Base-by-base conservation (phyloP, 2,329 filamentous ascomycete species). In the Colletotrichum sp. region DNA sequence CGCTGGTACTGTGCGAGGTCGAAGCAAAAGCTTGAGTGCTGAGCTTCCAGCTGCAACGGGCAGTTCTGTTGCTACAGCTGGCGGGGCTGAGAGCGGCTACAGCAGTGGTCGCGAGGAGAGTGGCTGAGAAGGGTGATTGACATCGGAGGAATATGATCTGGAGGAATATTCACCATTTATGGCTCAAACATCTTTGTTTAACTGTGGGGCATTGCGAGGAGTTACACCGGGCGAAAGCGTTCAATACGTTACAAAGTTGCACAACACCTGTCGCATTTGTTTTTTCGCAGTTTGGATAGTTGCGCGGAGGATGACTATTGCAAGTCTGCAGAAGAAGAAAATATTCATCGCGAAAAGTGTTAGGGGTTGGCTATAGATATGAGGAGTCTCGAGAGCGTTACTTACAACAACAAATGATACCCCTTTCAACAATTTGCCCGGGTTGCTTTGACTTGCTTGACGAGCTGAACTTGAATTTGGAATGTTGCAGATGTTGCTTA, bases 41-140 rank as follows among this genome's bases (percentile, higher is more conserved):
- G 82, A 84, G 9, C 74, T 78, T 4, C 76, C 77, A 13, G 70
- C 79, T 9, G 81, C 81, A 1, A 80, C 81, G 0, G 82, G 81
- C 8, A 87, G 84, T 36, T 87, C 86, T 5, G 82, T 81, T 9
- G 86, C 86, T 6, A 88, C 86, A 3, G 85, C 83, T 18, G 86
- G 85, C 6, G 86, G 61, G 1, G 80, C 81, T 2, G 82, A 82
- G 74, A 88, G 86, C 69, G 82, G 83, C 0, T 85, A 85, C 77
- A 84, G 78, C 71, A 86, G 82, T 60, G 84, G 84, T 30, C 79
- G 80, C 13, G 82, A 85, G 70, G 82, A 84, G 43, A 81, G 77
- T 26, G 60, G 65, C 3, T 72, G 28, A 69, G 9, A n/a, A 34
- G 48, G 24, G 28, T 18, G 28, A 52, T 10, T 63, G 57, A n/a